Evolutionary conservation across 768 basidiomycete genomes (phyloP).

Genomic region (Lactifluus pinguis): DNA sequence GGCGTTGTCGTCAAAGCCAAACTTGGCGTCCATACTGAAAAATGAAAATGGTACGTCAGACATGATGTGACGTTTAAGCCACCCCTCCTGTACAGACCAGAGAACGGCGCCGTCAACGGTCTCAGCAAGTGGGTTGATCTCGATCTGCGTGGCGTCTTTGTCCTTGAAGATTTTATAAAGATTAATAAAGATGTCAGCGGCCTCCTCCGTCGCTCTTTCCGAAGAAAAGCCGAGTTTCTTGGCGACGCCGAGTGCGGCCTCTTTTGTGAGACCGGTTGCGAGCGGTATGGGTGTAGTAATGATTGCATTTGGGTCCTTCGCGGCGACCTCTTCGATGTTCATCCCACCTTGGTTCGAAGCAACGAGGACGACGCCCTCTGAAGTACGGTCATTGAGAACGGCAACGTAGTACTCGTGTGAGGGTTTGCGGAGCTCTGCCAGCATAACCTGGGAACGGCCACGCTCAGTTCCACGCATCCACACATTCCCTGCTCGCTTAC

Average conservation of each 20-base stretch:
- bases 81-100: constrained; percentile 47
- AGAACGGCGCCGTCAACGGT: constrained; percentile 86
- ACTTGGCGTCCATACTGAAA: constrained; percentile 96
- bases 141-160: constrained; percentile 98
- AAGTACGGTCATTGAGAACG: constrained; percentile 86
- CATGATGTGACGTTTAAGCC: background rate
- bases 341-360: constrained; percentile 94
- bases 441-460: constrained; percentile 69
- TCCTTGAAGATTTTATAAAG: constrained; percentile 97
- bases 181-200: constrained; percentile 88
- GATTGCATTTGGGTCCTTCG: constrained; percentile 88
- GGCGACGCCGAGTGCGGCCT: constrained; percentile 70
- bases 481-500: constrained; percentile 33
- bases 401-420: constrained; percentile 98
- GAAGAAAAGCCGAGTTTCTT: constrained; percentile 83
- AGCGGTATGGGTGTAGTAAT: constrained; percentile 91
- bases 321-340: constrained; percentile 99
- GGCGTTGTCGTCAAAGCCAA: constrained; percentile 99
- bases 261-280: constrained; percentile 65
- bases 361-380: constrained; percentile 86
- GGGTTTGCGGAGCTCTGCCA: constrained; percentile 89
- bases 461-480: background rate
- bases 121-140: constrained; percentile 97
- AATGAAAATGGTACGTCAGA: background rate
- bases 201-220: constrained; percentile 63